These are phyloP conservation scores for Tylopilus sp. DNA, from an alignment of 768 basidiomycete species.

Conservation along the genomic window DNA sequence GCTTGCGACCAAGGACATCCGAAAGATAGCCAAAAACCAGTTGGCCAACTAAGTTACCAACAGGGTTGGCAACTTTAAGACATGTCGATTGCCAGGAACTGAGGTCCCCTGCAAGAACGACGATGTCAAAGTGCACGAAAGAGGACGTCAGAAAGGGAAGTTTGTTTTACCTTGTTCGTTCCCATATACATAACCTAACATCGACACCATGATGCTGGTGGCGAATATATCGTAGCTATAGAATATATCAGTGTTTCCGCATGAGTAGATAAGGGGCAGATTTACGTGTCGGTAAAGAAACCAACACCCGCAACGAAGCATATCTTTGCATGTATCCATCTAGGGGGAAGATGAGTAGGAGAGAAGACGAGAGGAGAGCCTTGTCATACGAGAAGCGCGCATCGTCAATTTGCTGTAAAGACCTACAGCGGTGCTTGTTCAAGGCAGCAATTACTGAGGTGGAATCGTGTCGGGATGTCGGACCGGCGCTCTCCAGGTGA, in stretches of 20 bases:
- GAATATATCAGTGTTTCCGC: not conserved
- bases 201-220: constrained; percentile 78
- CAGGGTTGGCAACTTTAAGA: constrained; percentile 71
- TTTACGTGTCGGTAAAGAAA: constrained; percentile 84
- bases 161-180: constrained; percentile 23
- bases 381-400: constrained; percentile 72
- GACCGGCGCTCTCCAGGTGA: not conserved
- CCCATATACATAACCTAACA: constrained; percentile 81
- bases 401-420: constrained; percentile 80
- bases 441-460: constrained; percentile 31
- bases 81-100: constrained; percentile 66
- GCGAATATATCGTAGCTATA: constrained; percentile 76
- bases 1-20: constrained; percentile 70
- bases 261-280: constrained; percentile 5
- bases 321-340: constrained; percentile 82
- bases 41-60: constrained; percentile 72
- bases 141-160: not conserved
- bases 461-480: not conserved
- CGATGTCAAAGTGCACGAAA: not conserved
- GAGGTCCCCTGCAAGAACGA: constrained; percentile 27
- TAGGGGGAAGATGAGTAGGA: constrained; percentile 22
- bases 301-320: constrained; percentile 69
- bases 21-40: constrained; percentile 76
- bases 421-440: constrained; percentile 69
- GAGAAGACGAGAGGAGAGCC: not conserved